Evolutionary conservation across 2,329 filamentous ascomycete genomes (phyloP), one percentile per base, ranked within the genome.

Genomic region (Penicillium sp.): DNA sequence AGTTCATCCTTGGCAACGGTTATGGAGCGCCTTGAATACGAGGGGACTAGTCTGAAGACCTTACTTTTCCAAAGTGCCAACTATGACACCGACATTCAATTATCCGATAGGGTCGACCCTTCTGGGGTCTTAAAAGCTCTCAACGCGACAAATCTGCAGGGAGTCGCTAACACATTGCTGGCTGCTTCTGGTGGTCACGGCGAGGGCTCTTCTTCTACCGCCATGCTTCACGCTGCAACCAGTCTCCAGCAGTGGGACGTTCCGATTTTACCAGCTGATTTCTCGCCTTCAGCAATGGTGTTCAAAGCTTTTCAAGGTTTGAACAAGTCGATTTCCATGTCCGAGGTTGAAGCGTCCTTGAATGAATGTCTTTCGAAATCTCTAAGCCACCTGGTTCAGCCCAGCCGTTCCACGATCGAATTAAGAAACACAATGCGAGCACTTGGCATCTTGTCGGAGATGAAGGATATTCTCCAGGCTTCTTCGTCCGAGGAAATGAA

Each of bases 191-290:
- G 81, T 33, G 76, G 74, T 27, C 78, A 78, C 4, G 74, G 79
- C 4, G 61, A 64, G 28, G 52, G 52, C 6, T 54, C 77, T 6
- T 81, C 81, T 0, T 73, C 86, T 6, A 84, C 89, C 40, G 85
- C 79, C 52, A 88, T 88, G 45, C 85, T 95, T 54, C 80, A 82
- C 45, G 88, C 88, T 5, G 90, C 90, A 18, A 81, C 88, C 50
- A 86, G 85, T 55, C 75, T 97, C 12, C 90, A 93, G 57, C 85
- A 91, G 60, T 98, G 93, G 93, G 90, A 96, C 63, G 77, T 97
- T 18, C 86, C 88, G 11, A 83, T 84, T 0, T 87, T 90, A 0
- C 73, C 77, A 6, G 71, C 76, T 3, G 80, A 78, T 42, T 73
- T 77, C 9, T 84, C 81, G 28, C 81, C 85, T 47, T 76, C 84